A percentile compares a stretch with the other conserved stretches of the same genome.
These are phyloP conservation scores for Marasmius sp. DNA, from an alignment of 1,284 basidiomycete species.

Conservation along the genomic window DNA sequence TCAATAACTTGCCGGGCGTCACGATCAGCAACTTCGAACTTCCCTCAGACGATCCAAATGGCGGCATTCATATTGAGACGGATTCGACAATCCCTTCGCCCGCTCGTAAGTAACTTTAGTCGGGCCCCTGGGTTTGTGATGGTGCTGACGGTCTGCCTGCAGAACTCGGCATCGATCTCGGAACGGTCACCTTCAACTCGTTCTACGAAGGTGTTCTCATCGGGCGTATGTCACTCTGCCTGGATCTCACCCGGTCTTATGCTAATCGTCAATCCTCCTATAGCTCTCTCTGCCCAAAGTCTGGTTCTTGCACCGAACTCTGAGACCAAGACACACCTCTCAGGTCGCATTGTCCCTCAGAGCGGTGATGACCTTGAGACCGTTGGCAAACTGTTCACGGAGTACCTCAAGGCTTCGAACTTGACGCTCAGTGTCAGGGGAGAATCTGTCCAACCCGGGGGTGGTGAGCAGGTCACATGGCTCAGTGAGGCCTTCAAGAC, in stretches of 20 bases:
- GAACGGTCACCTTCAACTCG: conserved; percentile 64
- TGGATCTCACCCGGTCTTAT: not conserved
- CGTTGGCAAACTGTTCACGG: conserved; percentile 67
- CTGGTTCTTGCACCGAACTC: conserved; percentile 56
- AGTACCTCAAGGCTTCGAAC: conserved; percentile 68
- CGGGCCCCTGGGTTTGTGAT: not conserved
- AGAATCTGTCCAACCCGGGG: conserved; percentile 60
- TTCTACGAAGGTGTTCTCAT: conserved; percentile 55
- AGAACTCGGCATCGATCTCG: conserved; percentile 75
- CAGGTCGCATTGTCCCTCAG: conserved; percentile 65
- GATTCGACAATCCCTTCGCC: conserved; percentile 68
- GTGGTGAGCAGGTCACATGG: conserved; percentile 58
- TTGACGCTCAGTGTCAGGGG: conserved; percentile 63
- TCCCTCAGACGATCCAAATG: conserved; percentile 62
- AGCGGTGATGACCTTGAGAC: conserved; percentile 51
- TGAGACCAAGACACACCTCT: conserved; percentile 51
- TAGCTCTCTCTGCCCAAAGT: conserved; percentile 50
- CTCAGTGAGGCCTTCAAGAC: conserved; percentile 72
- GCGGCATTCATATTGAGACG: conserved; percentile 72
- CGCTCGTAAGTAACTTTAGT: conserved; percentile 45
- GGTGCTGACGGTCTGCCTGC: conserved; percentile 16
- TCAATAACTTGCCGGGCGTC: conserved; percentile 68
- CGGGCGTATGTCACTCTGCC: conserved; percentile 46
- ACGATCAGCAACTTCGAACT: conserved; percentile 71
- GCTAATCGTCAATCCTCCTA: conserved; percentile 7